Conservation (phyloP, 768 basidiomycete species). For the Dioszegia crocea region DNA sequence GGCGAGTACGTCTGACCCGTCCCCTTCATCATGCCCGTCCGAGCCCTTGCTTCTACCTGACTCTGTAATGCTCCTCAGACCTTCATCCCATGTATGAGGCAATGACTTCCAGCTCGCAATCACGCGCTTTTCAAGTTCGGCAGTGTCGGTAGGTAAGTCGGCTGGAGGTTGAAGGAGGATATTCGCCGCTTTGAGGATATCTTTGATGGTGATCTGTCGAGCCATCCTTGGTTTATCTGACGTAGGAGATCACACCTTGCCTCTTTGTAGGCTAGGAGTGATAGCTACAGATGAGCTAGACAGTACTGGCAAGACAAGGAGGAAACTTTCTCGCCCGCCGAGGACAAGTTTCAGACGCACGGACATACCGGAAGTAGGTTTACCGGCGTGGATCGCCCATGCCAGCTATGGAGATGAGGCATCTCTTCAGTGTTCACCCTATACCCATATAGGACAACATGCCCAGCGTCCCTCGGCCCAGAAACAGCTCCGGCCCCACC, state of each 20-base stretch:
- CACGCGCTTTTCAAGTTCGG: conserved; percentile 14
- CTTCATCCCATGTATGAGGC: conserved; percentile 19
- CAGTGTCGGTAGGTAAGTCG: conserved; percentile 17
- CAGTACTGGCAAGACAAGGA: too few species aligned
- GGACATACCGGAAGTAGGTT: neutral
- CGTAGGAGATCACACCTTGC: neutral
- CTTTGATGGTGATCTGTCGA: neutral
- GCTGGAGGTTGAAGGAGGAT: conserved; percentile 21
- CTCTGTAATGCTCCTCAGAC: conserved; percentile 3
- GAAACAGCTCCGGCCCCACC: neutral
- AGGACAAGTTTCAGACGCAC: neutral
- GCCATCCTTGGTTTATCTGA: neutral
- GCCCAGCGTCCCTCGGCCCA: neutral
- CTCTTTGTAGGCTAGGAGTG: neutral
- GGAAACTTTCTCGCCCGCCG: neutral
- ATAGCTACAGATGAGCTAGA: neutral
- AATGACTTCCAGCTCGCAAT: conserved; percentile 11
- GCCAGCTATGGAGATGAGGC: too few species aligned
- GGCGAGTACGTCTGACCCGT: too few species aligned
- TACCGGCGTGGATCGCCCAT: neutral
- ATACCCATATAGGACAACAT: neutral
- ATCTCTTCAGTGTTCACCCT: too few species aligned
- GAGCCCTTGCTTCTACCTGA: conserved; percentile 7
- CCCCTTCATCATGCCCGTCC: too few species aligned
- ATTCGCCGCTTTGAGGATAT: conserved; percentile 14